Conservation (phyloP, 768 basidiomycete species). For the Strobilomyces confusus region DNA sequence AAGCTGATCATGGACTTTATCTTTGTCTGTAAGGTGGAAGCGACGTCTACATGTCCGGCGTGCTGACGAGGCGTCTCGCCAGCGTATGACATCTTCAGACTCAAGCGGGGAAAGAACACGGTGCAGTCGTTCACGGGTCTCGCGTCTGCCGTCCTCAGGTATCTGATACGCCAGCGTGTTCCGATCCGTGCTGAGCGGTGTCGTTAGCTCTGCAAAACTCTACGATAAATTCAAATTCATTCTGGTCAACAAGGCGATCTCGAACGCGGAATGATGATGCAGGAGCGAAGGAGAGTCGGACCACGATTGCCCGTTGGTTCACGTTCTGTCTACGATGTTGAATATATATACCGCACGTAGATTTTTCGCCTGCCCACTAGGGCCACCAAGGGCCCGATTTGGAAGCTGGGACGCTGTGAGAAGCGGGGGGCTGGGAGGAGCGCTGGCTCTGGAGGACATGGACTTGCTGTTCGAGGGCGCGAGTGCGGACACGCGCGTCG, state of each 20-base stretch:
- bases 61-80: conserved; percentile 9
- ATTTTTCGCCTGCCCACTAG: conserved; percentile 19
- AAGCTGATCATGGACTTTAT: conserved; percentile 83
- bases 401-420: background rate
- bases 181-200: conserved; percentile 1
- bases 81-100: conserved; percentile 79
- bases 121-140: conserved; percentile 68
- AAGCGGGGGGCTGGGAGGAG: background rate
- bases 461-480: conserved; percentile 58
- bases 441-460: conserved; percentile 29
- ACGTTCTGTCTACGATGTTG: background rate
- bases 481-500: conserved; percentile 52
- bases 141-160: conserved; percentile 72
- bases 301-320: background rate
- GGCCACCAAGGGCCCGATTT: conserved; percentile 23
- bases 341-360: conserved; percentile 15
- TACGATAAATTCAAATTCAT: conserved; percentile 66
- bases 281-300: background rate
- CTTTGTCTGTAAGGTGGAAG: conserved; percentile 66
- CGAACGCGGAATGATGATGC: conserved; percentile 17
- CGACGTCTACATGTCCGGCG: conserved; percentile 17
- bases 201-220: conserved; percentile 63
- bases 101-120: conserved; percentile 56
- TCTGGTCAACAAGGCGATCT: conserved; percentile 48
- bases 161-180: conserved; percentile 10